A percentile compares a stretch with the other conserved stretches of the same genome.
phyloP scores from a whole-genome alignment of 1,139 yeast species.

The Sugiyamaella novakii region DNA sequence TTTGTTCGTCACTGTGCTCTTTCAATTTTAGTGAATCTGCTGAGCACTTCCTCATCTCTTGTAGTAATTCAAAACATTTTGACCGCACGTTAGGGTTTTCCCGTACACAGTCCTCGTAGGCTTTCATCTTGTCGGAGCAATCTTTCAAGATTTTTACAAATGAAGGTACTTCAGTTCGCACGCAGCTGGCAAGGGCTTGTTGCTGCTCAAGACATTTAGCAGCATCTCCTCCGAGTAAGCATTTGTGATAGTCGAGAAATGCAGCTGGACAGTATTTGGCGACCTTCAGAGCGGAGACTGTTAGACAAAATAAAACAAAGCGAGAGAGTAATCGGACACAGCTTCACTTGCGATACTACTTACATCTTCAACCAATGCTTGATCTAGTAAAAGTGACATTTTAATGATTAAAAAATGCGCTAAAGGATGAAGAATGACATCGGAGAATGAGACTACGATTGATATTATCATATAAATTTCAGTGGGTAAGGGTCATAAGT shows the following conservation, averaged over 20 bases:
- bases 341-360: no score
- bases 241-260: slow-evolving; percentile 65
- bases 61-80: slow-evolving; percentile 47
- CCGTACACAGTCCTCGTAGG: slow-evolving; percentile 62
- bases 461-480: no score
- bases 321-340: no score
- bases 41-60: slow-evolving; percentile 45
- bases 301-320: no score
- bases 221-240: slow-evolving; percentile 56
- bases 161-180: slow-evolving; percentile 60
- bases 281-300: no score
- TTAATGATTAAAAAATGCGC: background rate
- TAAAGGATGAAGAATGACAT: background rate
- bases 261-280: slow-evolving; percentile 67
- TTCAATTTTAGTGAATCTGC: slow-evolving; percentile 36
- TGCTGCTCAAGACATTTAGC: slow-evolving; percentile 56
- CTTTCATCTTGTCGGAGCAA: slow-evolving; percentile 57
- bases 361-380: slow-evolving; percentile 56
- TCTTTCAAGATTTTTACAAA: slow-evolving; percentile 62
- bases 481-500: slow-evolving; percentile 18
- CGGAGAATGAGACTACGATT: no score
- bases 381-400: slow-evolving; percentile 56
- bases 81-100: slow-evolving; percentile 44
- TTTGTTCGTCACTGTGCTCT: slow-evolving; percentile 21
- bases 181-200: slow-evolving; percentile 56